Conservation (phyloP, 2,329 filamentous ascomycete species). For the Beauveria australis region DNA sequence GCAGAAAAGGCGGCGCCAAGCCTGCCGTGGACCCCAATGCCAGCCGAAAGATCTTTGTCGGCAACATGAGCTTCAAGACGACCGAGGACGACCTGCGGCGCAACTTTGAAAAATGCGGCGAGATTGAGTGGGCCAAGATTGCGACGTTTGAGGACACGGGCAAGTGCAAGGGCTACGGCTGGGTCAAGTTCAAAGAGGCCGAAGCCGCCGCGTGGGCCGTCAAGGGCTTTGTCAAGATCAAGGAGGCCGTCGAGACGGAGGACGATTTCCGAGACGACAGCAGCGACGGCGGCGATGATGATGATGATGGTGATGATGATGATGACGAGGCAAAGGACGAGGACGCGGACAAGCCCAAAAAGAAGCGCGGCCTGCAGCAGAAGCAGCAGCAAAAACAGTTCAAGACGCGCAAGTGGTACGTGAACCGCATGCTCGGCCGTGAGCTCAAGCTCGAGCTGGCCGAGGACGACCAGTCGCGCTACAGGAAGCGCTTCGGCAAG, state of each 20-base stretch:
- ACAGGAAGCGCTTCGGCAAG: constrained; percentile 90
- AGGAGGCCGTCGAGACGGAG: constrained; percentile 54
- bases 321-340: constrained; percentile 18
- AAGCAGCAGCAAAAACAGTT: constrained; percentile 38
- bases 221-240: constrained; percentile 69
- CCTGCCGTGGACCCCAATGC: constrained; percentile 42
- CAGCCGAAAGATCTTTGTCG: constrained; percentile 82
- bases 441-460: constrained; percentile 84
- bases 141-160: constrained; percentile 95
- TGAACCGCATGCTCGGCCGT: constrained; percentile 75
- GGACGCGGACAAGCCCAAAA: constrained; percentile 30
- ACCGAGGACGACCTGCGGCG: constrained; percentile 72
- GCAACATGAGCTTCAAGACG: constrained; percentile 75
- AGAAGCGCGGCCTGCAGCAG: constrained; percentile 25
- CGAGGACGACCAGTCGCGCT: constrained; percentile 79
- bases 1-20: constrained; percentile 16
- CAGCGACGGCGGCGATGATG: constrained; percentile 26
- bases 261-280: constrained; percentile 49
- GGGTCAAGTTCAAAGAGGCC: constrained; percentile 81
- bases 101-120: constrained; percentile 80
- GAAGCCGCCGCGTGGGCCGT: constrained; percentile 63
- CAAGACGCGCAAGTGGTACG: constrained; percentile 67
- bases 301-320: constrained; percentile 15
- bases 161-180: constrained; percentile 96
- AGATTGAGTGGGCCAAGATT: constrained; percentile 74